phyloP scores from a whole-genome alignment of 75 land plant genomes.

The Picea glauca region DNA sequence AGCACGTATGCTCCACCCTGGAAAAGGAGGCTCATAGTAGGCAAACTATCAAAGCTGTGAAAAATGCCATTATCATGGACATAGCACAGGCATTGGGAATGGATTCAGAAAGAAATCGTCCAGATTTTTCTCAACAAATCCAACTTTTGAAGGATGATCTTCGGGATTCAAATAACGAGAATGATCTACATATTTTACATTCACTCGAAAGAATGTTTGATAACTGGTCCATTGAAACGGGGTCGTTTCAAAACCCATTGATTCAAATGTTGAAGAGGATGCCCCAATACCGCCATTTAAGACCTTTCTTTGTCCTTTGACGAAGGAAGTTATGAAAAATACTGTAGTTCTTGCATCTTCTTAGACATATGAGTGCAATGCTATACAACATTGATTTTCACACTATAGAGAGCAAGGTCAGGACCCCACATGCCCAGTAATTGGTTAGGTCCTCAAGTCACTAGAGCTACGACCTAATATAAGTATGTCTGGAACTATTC shows the following conservation, averaged over 20 bases:
- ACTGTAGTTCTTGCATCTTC: slow-evolving; percentile 50
- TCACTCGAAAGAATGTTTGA: slow-evolving; percentile 34
- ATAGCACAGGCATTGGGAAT: slow-evolving; percentile 42
- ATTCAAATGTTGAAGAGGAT: slow-evolving; percentile 29
- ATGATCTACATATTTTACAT: slow-evolving; percentile 26
- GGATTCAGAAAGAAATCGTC: slow-evolving; percentile 29
- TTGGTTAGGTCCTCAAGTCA: slow-evolving; percentile 34
- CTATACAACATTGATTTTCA: slow-evolving; percentile 56
- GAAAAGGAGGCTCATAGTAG: slow-evolving; percentile 29
- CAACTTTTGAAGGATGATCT: slow-evolving; percentile 35
- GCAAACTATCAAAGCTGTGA: slow-evolving; percentile 32
- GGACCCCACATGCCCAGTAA: slow-evolving; percentile 57
- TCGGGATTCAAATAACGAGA: slow-evolving; percentile 10
- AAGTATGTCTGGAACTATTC: slow-evolving; percentile 52
- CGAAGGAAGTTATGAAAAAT: slow-evolving; percentile 55
- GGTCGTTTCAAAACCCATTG: not conserved
- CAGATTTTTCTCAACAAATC: slow-evolving; percentile 30
- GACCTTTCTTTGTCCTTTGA: slow-evolving; percentile 50
- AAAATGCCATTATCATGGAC: slow-evolving; percentile 56
- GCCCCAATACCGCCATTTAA: slow-evolving; percentile 28
- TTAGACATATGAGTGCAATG: slow-evolving; percentile 45
- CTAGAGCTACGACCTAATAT: slow-evolving; percentile 39
- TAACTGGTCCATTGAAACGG: slow-evolving; percentile 18
- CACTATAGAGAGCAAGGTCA: slow-evolving; percentile 44
- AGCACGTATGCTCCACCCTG: slow-evolving; percentile 30